Evolutionary conservation across 2,329 filamentous ascomycete genomes (phyloP).

Genomic region (Thielaviopsis ethacetica): DNA sequence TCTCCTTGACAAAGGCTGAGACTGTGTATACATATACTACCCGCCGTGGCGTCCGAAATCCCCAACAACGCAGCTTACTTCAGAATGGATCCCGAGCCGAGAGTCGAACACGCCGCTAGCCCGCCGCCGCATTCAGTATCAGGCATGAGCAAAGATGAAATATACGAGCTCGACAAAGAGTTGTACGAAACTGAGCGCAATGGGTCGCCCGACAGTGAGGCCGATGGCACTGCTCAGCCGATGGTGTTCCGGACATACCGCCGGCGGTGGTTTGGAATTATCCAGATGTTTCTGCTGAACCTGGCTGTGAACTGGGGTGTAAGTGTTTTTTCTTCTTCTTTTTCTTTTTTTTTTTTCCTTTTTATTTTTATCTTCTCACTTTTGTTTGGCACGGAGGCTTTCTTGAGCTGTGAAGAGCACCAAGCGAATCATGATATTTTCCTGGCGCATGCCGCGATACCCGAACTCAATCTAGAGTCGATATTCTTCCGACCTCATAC

Average conservation of each 20-base stretch:
- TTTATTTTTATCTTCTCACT: background rate
- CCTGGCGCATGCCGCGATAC: no score
- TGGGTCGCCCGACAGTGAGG: slow-evolving; percentile 1
- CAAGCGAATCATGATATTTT: no score
- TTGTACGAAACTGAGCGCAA: background rate
- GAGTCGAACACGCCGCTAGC: background rate
- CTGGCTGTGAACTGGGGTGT: slow-evolving; percentile 93
- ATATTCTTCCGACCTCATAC: no score
- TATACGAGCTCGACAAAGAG: background rate
- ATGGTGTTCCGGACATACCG: slow-evolving; percentile 44
- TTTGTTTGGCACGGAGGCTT: background rate
- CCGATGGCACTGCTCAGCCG: background rate
- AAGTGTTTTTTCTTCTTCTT: slow-evolving; percentile 27
- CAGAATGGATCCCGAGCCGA: slow-evolving; percentile 3
- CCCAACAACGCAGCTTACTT: slow-evolving; percentile 3
- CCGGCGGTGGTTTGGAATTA: slow-evolving; percentile 74
- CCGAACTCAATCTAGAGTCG: no score
- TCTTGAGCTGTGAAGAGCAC: no score
- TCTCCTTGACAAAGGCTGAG: background rate
- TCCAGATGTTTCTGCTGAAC: slow-evolving; percentile 74
- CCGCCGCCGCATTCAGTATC: background rate
- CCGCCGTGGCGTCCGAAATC: background rate
- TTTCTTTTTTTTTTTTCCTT: background rate
- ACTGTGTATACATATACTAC: background rate
- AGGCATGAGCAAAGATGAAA: background rate